Percentiles rank a stretch among this genome's conserved stretches.
Evolutionary conservation across 164 flowering plant genomes (phyloP).

Genomic region (Houttuynia cordata): DNA sequence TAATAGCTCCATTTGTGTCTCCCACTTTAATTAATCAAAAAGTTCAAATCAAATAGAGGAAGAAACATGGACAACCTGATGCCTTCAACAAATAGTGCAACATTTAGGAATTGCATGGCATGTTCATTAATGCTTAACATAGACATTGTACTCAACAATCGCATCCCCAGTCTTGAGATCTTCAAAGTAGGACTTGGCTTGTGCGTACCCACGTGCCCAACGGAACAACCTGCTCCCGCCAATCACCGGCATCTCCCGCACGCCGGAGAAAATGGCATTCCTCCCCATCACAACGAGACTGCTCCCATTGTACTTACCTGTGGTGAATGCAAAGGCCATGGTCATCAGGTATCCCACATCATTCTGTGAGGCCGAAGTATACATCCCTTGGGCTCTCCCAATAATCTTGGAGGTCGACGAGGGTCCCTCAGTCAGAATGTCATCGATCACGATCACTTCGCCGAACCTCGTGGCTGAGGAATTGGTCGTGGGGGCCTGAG

Average conservation of each 20-base stretch:
- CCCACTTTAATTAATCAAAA: no score
- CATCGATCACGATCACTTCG: conserved; percentile 5
- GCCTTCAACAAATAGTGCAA: no score
- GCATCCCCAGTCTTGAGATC: conserved; percentile 8
- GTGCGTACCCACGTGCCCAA: conserved; percentile 16
- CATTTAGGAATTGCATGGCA: background rate
- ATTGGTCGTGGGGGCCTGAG: background rate
- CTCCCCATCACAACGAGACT: conserved; percentile 18
- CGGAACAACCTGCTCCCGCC: conserved; percentile 21
- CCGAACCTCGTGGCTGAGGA: conserved; percentile 3
- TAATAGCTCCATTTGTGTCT: no score
- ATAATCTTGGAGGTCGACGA: conserved; percentile 2
- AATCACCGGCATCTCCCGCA: conserved; percentile 24
- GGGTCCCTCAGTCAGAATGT: conserved; percentile 5
- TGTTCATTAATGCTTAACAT: conserved; percentile 2
- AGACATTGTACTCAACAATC: conserved; percentile 4
- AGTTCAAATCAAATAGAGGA: no score
- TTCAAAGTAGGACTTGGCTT: background rate
- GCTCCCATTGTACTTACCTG: conserved; percentile 9
- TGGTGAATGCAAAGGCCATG: conserved; percentile 3
- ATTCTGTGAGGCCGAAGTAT: conserved; percentile 2
- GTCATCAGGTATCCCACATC: conserved; percentile 2
- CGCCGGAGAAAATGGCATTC: conserved; percentile 7
- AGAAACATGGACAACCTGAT: no score
- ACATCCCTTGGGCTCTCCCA: conserved; percentile 10